Base-by-base conservation (phyloP, 768 basidiomycete species). In the Amanita molliuscula region DNA sequence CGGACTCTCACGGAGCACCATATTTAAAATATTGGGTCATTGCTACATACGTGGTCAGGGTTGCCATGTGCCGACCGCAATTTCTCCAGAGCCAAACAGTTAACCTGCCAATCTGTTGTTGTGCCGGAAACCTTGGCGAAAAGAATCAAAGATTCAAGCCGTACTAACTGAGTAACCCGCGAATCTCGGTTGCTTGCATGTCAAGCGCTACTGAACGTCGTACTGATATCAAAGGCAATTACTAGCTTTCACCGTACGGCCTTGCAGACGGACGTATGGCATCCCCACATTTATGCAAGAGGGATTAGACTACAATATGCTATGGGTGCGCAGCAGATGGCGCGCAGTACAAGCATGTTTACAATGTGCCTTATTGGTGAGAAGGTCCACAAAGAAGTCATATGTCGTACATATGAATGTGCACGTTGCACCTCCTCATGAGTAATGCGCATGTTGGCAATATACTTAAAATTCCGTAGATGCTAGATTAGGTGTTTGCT, bases 211-310 rank as follows among this genome's bases (percentile, higher is more conserved):
- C 74, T 75, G 40, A 61, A 75, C 2, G 74, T 77, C 1, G 72
- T 78, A 4, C 77, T 76, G 2, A 78, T 59, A 48, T 78, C 77
- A 34, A 78, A 73, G 0, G 73, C 74, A 15, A 78, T 52, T 2
- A 76, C 72, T 4, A 78, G 61, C 52, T 68, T 68, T 31, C 69
- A 65, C 26, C 55, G n/a, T n/a, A n/a, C n/a, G n/a, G n/a, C n/a
- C n/a, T n/a, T n/a, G n/a, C 9, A 3, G 16, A 20, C 8, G 13
- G 9, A n/a, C n/a, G 16, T 15, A 11, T 15, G n/a, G 35, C 21
- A 9, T 21, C 4, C 21, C 35, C 11, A 6, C 11, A 13, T 25
- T 21, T 47, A 35, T 47, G 28, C 18, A 37, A 6, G 16, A 37
- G 9, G 20, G 23, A 5, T 16, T 9, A 18, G 38, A 41, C 23